Conservation (phyloP, 2,329 filamentous ascomycete genomes). For the Bimuria novae-zelandiae region DNA sequence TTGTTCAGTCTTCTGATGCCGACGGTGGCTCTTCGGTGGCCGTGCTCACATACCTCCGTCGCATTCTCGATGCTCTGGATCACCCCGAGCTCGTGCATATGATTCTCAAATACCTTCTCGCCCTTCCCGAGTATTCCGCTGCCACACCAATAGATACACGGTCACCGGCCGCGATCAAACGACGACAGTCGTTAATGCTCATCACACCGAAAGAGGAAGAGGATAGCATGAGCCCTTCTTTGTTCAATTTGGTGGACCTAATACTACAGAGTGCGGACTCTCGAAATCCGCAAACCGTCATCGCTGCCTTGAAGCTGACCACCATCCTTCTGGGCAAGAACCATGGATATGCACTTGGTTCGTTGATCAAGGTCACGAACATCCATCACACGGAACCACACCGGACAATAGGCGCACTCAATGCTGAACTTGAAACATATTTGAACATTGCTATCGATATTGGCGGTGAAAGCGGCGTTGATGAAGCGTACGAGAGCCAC, state of each 20-base stretch:
- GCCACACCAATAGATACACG: constrained; percentile 41
- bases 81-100: constrained; percentile 94
- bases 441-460: constrained; percentile 70
- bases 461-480: constrained; percentile 70
- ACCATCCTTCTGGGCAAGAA: constrained; percentile 86
- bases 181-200: constrained; percentile 86
- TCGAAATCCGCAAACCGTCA: constrained; percentile 83
- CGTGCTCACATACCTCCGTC: constrained; percentile 88
- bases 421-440: constrained; percentile 74
- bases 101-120: constrained; percentile 89
- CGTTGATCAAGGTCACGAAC: constrained; percentile 70
- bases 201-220: constrained; percentile 77
- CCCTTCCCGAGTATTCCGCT: constrained; percentile 65
- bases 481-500: constrained; percentile 73
- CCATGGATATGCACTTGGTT: constrained; percentile 81
- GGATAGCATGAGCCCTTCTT: constrained; percentile 76
- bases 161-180: constrained; percentile 69
- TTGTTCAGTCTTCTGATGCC: constrained; percentile 94
- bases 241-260: constrained; percentile 93
- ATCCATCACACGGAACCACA: constrained; percentile 59
- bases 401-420: constrained; percentile 74
- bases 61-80: constrained; percentile 87
- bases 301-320: constrained; percentile 84
- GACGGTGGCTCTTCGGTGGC: constrained; percentile 96
- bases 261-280: constrained; percentile 85